Percentiles rank a stretch among this genome's conserved stretches.
Conservation (phyloP, 371 early-diverging fungal genomes). For the Rozella allomycis region DNA sequence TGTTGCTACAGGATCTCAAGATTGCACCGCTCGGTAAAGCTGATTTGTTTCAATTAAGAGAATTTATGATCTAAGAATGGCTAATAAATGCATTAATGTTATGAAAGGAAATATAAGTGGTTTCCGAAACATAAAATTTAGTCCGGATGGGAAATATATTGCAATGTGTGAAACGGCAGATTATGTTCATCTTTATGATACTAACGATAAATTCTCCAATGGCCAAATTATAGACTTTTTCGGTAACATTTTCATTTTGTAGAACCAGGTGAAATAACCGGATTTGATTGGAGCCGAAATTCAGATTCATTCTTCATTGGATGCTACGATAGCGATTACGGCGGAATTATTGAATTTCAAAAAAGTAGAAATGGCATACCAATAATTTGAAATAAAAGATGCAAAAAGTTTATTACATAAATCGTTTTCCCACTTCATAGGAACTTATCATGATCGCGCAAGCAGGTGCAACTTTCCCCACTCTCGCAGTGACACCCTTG, state of each 20-base stretch:
- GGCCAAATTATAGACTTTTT: slow-evolving; percentile 56
- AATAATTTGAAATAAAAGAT: too few relatives aligned
- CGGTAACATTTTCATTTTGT: slow-evolving; percentile 64
- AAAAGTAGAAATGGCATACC: too few relatives aligned
- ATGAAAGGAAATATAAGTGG: slow-evolving; percentile 43
- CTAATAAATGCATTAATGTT: slow-evolving; percentile 29
- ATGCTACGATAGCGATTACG: too few relatives aligned
- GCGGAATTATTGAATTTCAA: too few relatives aligned
- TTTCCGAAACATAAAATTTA: slow-evolving; percentile 47
- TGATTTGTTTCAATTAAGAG: slow-evolving; percentile 16
- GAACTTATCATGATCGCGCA: slow-evolving; percentile 77
- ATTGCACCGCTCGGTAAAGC: slow-evolving; percentile 3
- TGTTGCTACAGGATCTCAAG: slow-evolving; percentile 67
- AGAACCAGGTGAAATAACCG: too few relatives aligned
- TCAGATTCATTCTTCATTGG: too few relatives aligned
- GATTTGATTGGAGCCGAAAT: too few relatives aligned
- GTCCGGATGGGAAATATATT: slow-evolving; percentile 40
- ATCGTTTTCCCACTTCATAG: slow-evolving; percentile 1
- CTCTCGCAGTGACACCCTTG: slow-evolving; percentile 41
- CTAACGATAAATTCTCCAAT: slow-evolving; percentile 10
- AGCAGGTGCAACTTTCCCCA: slow-evolving; percentile 76
- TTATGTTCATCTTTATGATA: slow-evolving; percentile 50
- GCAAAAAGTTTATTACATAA: too few relatives aligned
- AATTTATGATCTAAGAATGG: slow-evolving; percentile 51
- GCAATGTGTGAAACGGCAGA: slow-evolving; percentile 45